These are phyloP conservation scores for Mantamonas sphyraenae DNA, from an alignment of 78 protist genomes.

Conservation along the genomic window DNA sequence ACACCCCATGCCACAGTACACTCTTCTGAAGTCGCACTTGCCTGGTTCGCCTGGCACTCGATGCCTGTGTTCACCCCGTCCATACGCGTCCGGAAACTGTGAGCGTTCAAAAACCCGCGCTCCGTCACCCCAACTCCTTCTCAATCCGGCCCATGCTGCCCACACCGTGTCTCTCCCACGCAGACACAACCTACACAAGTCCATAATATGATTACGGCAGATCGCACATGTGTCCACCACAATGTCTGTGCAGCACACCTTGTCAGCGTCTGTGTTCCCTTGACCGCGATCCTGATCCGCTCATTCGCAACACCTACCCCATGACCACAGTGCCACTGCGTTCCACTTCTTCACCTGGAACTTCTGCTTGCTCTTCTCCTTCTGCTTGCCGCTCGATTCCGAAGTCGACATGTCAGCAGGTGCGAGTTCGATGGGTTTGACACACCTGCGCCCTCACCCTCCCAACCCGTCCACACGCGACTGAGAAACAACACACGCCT, in stretches of 20 bases:
- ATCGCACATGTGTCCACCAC: conserved; percentile 94
- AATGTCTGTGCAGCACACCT: conserved; percentile 46
- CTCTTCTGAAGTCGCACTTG: conserved; percentile 80
- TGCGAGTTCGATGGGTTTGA: too few relatives aligned
- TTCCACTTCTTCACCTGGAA: conserved; percentile 94
- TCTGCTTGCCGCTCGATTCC: conserved; percentile 4
- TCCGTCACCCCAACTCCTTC: too few relatives aligned
- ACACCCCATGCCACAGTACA: conserved; percentile 98
- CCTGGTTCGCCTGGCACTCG: conserved; percentile 95
- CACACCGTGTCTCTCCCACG: too few relatives aligned
- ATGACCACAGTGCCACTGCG: conserved; percentile 95
- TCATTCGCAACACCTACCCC: conserved; percentile 51
- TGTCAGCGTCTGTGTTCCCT: neutral
- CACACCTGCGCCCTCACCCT: too few relatives aligned
- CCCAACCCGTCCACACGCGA: too few relatives aligned
- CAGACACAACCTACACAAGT: conserved; percentile 38
- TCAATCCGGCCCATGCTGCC: too few relatives aligned
- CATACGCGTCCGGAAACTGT: too few relatives aligned
- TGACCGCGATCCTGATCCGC: too few relatives aligned
- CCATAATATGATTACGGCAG: conserved; percentile 96
- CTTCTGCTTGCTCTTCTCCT: conserved; percentile 40
- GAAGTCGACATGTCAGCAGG: too few relatives aligned
- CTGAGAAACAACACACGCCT: too few relatives aligned
- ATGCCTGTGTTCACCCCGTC: too few relatives aligned
- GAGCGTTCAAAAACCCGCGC: too few relatives aligned